phyloP scores from a whole-genome alignment of 208 protist genomes.

The Trypanosoma boissoni region DNA sequence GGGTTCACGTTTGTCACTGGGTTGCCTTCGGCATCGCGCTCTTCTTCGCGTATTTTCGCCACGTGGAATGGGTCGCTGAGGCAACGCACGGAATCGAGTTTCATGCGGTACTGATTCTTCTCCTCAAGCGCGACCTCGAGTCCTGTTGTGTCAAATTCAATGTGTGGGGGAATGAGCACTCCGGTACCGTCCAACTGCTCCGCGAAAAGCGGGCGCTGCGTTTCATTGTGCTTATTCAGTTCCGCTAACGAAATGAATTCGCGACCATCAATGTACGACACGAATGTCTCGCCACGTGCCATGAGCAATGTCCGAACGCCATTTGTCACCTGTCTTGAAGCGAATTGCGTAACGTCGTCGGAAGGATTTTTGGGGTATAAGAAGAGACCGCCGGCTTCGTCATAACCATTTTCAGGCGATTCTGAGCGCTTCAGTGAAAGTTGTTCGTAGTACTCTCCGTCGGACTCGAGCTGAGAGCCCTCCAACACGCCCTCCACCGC shows the following conservation, averaged over 20 bases:
- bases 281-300: constrained; percentile 6
- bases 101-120: constrained; percentile 38
- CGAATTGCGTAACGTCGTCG: constrained; percentile 10
- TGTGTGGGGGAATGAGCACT: constrained; percentile 29
- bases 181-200: constrained; percentile 25
- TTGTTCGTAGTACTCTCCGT: neutral
- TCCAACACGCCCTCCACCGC: constrained; percentile 30
- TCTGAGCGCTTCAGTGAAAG: no score
- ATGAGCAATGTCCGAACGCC: neutral
- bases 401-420: constrained; percentile 10
- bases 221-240: constrained; percentile 46
- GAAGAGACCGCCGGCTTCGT: constrained; percentile 11
- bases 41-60: constrained; percentile 35
- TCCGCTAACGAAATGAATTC: constrained; percentile 30
- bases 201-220: constrained; percentile 29
- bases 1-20: constrained; percentile 17
- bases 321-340: constrained; percentile 3
- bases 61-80: constrained; percentile 44
- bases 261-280: constrained; percentile 75
- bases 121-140: constrained; percentile 30
- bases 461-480: constrained; percentile 11
- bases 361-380: constrained; percentile 9
- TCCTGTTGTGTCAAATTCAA: constrained; percentile 34
- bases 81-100: constrained; percentile 52
- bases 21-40: constrained; percentile 33